These are phyloP conservation scores for Flaveria sonorensis DNA, from an alignment of 129 eudicot genomes.

Conservation along the genomic window DNA sequence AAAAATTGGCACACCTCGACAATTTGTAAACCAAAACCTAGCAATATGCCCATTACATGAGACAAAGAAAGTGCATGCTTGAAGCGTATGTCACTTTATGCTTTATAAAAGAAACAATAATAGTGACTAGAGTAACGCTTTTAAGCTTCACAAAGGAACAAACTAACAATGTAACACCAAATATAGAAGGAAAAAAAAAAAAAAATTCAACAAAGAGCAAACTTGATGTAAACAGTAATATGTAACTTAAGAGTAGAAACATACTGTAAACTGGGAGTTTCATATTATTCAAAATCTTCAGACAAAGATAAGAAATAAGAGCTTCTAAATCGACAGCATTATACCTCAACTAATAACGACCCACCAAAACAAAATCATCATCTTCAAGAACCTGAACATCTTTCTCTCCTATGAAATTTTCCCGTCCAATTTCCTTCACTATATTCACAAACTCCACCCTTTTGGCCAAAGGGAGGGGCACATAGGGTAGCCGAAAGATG, in stretches of 20 bases:
- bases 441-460: slow-evolving; percentile 68
- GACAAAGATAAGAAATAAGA: neutral
- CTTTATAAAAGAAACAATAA: neutral
- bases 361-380: slow-evolving; percentile 64
- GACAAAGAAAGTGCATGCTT: neutral
- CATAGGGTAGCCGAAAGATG: slow-evolving; percentile 75
- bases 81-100: neutral
- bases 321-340: neutral
- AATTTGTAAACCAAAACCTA: no score
- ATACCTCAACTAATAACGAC: slow-evolving; percentile 57
- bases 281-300: neutral
- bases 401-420: slow-evolving; percentile 65
- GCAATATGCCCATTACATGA: no score
- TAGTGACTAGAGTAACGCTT: neutral
- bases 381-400: slow-evolving; percentile 83
- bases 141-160: neutral
- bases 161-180: neutral
- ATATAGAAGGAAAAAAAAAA: neutral
- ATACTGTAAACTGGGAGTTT: neutral
- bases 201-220: neutral
- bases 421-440: slow-evolving; percentile 73
- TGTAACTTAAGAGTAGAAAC: neutral
- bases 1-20: no score
- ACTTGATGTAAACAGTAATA: slow-evolving; percentile 7
- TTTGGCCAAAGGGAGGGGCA: slow-evolving; percentile 68